Percentiles rank a stretch among this genome's conserved stretches.
Conservation (phyloP, 257 asterid genomes). For the Osmanthus fragrans region DNA sequence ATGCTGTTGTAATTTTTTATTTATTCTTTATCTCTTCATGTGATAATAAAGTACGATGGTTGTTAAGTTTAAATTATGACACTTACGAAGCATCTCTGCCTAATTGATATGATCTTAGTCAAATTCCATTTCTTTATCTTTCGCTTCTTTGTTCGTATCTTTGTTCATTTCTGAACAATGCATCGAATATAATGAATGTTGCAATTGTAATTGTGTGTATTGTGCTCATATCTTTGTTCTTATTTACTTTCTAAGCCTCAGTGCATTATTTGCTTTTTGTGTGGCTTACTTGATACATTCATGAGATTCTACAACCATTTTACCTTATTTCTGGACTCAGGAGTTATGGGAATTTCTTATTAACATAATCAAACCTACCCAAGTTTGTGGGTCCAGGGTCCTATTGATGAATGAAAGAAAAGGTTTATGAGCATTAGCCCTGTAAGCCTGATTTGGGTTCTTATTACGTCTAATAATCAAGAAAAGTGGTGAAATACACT, state of each 20-base stretch:
- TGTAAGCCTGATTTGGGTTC: neutral
- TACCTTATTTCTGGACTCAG: neutral
- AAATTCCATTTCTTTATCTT: neutral
- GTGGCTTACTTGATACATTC: neutral
- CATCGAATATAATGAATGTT: neutral
- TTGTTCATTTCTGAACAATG: neutral
- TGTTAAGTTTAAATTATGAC: slow-evolving; percentile 1
- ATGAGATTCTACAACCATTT: neutral
- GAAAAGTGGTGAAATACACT: neutral
- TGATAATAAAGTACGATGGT: neutral
- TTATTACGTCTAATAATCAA: neutral
- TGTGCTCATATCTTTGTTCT: slow-evolving; percentile 3
- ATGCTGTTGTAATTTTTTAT: neutral
- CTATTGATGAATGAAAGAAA: too few relatives aligned
- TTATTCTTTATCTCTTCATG: neutral
- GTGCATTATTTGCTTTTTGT: neutral
- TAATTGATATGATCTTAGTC: slow-evolving; percentile 1
- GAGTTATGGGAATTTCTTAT: neutral
- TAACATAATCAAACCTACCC: neutral
- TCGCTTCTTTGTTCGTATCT: neutral
- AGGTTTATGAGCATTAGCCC: too few relatives aligned
- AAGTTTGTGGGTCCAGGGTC: neutral
- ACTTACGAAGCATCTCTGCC: neutral
- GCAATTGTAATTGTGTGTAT: neutral
- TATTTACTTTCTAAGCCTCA: slow-evolving; percentile 12